Conservation (phyloP, 2,329 filamentous ascomycete genomes). For the Stagonosporopsis chrysanthemi region DNA sequence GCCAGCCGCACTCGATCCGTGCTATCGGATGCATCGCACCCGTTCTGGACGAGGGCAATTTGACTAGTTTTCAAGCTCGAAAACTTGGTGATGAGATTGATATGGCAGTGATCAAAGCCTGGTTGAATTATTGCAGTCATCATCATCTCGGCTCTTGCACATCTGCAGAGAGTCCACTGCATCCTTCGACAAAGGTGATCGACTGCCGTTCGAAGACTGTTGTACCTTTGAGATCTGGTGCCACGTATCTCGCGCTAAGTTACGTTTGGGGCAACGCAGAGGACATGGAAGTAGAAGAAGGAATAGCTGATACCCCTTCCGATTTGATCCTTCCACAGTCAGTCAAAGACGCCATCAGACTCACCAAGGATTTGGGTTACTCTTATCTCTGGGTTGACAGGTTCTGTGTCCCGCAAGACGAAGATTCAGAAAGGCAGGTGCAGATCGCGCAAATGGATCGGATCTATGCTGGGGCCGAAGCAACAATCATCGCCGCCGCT, state of each 20-base stretch:
- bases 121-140: not conserved
- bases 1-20: not conserved
- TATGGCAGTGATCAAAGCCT: not conserved
- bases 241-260: not conserved
- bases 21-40: conserved; percentile 1
- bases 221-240: not conserved
- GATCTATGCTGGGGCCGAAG: conserved; percentile 1
- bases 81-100: not conserved
- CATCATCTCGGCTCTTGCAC: not conserved
- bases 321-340: not conserved
- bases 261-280: not conserved
- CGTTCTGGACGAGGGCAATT: not conserved
- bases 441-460: conserved; percentile 2
- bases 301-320: not conserved
- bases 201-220: not conserved
- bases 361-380: not conserved
- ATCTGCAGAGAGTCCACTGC: not conserved
- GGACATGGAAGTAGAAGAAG: not conserved
- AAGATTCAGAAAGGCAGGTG: not conserved
- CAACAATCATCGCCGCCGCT: conserved; percentile 1
- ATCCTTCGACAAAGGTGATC: not conserved
- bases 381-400: not conserved
- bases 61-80: not conserved
- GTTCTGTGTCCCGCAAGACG: not conserved
- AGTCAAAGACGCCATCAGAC: not conserved